Evolutionary conservation across 2,329 filamentous ascomycete genomes (phyloP).

Genomic region (Fusarium udum): DNA sequence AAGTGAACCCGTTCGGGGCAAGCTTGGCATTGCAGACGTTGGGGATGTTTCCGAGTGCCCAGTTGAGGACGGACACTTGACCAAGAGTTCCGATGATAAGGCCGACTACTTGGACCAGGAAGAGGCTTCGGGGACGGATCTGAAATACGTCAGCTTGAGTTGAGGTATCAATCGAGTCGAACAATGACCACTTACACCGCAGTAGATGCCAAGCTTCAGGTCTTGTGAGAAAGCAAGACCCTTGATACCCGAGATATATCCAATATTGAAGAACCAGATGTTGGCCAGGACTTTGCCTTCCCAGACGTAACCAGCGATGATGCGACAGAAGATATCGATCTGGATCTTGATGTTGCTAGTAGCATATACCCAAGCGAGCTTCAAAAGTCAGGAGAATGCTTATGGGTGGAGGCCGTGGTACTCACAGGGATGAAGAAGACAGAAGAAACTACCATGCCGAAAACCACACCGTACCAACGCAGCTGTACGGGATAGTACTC

Average conservation of each 20-base stretch:
- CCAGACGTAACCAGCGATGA: slow-evolving; percentile 56
- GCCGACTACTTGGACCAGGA: slow-evolving; percentile 55
- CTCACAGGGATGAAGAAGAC: slow-evolving; percentile 45
- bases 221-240: slow-evolving; percentile 55
- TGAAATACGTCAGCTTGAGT: slow-evolving; percentile 18
- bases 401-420: rapidly evolving
- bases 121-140: slow-evolving; percentile 56
- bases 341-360: slow-evolving; percentile 56
- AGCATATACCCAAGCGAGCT: slow-evolving; percentile 49
- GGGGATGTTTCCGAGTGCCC: slow-evolving; percentile 56
- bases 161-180: rapidly evolving
- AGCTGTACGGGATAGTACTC: slow-evolving; percentile 47
- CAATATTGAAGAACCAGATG: slow-evolving; percentile 51
- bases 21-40: slow-evolving; percentile 58
- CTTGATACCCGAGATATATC: slow-evolving; percentile 55
- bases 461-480: slow-evolving; percentile 46
- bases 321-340: slow-evolving; percentile 57
- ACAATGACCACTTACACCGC: slow-evolving; percentile 33
- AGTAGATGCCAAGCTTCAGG: slow-evolving; percentile 57
- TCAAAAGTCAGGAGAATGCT: neutral
- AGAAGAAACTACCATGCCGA: slow-evolving; percentile 42
- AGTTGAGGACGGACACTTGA: slow-evolving; percentile 53
- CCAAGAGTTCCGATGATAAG: slow-evolving; percentile 55
- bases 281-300: slow-evolving; percentile 54
- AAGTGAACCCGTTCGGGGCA: slow-evolving; percentile 56